Evolutionary conservation across 2,329 filamentous ascomycete genomes (phyloP).

Genomic region (Talaromyces albobiverticillius): DNA sequence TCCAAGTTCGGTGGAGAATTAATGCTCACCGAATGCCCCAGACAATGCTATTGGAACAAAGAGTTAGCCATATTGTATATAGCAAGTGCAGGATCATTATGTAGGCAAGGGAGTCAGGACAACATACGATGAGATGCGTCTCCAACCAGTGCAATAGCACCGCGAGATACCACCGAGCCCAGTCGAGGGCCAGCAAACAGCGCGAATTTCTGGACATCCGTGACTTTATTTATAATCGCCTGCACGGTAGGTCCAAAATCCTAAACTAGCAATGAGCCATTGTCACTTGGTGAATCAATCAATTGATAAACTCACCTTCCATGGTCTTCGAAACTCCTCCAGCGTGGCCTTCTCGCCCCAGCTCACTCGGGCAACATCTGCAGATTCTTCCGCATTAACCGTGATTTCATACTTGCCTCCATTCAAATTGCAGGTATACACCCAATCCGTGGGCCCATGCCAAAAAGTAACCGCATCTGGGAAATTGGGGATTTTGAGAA

Average conservation of each 20-base stretch:
- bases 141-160: constrained; percentile 11
- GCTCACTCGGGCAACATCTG: constrained; percentile 10
- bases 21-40: constrained; percentile 14
- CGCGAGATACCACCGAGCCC: neutral
- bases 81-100: neutral
- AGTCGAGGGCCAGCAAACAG: constrained; percentile 10
- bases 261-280: neutral
- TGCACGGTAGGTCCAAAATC: constrained; percentile 7
- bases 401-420: constrained; percentile 13
- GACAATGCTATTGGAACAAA: constrained; percentile 6
- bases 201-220: constrained; percentile 7
- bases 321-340: constrained; percentile 1
- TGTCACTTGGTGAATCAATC: neutral
- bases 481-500: neutral
- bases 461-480: constrained; percentile 9
- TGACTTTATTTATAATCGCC: neutral
- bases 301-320: neutral
- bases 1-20: too few species aligned
- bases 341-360: constrained; percentile 14
- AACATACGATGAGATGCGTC: constrained; percentile 15
- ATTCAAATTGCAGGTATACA: constrained; percentile 4
- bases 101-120: neutral
- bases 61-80: neutral
- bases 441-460: constrained; percentile 3
- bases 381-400: constrained; percentile 5